Conservation (phyloP, 257 asterid species). For the Jacaranda copaia region DNA sequence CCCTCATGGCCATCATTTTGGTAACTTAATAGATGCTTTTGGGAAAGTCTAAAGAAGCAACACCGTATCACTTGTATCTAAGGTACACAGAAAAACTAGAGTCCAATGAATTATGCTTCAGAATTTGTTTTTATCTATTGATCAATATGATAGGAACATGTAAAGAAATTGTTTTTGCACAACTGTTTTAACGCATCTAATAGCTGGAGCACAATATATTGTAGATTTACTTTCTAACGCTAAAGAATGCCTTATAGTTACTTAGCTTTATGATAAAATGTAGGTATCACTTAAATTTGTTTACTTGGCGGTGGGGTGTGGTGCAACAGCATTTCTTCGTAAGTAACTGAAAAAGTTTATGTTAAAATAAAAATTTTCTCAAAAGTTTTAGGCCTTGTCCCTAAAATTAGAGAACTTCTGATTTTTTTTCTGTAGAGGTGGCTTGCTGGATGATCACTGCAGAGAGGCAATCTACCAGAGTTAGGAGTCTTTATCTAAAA, state of each 20-base stretch:
- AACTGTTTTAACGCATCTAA: no score
- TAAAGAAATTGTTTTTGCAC: neutral
- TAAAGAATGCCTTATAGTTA: neutral
- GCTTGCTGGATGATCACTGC: slow-evolving; percentile 66
- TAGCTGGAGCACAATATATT: no score
- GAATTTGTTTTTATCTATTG: neutral
- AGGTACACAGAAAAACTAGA: slow-evolving; percentile 34
- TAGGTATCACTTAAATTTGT: slow-evolving; percentile 55
- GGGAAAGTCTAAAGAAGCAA: slow-evolving; percentile 32
- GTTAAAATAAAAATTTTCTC: neutral
- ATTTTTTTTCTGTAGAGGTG: slow-evolving; percentile 53
- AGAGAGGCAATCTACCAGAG: slow-evolving; percentile 62
- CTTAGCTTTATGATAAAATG: slow-evolving; percentile 10
- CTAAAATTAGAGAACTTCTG: neutral
- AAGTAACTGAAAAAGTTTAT: slow-evolving; percentile 32
- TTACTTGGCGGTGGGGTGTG: slow-evolving; percentile 54
- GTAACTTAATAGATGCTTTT: slow-evolving; percentile 45
- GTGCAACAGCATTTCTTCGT: slow-evolving; percentile 65
- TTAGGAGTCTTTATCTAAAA: slow-evolving; percentile 49
- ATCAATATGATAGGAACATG: no score
- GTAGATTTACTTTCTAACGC: no score
- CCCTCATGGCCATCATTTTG: slow-evolving; percentile 51
- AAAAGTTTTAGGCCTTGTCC: neutral
- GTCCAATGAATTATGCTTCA: neutral
- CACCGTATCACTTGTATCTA: slow-evolving; percentile 37